Evolutionary conservation across 495 filamentous ascomycete genomes (phyloP).

Genomic region (Talaromyces nanjingensis): DNA sequence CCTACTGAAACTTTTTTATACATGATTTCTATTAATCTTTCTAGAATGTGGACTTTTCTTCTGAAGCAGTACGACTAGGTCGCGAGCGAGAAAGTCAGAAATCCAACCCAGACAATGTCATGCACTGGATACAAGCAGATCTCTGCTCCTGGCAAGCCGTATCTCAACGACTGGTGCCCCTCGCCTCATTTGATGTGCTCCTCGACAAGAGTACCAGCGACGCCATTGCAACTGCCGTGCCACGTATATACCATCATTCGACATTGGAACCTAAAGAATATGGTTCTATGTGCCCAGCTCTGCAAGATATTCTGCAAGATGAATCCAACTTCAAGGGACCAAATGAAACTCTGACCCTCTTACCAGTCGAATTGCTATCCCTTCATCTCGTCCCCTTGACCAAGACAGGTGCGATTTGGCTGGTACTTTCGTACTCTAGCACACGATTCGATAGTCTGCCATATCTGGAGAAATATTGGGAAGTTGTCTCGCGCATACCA

Average conservation of each 20-base stretch:
- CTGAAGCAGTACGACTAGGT: slow-evolving; percentile 35
- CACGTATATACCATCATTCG: slow-evolving; percentile 12
- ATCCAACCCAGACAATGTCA: slow-evolving; percentile 14
- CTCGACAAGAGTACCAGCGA: slow-evolving; percentile 40
- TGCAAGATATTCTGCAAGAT: slow-evolving; percentile 14
- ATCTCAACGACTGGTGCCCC: slow-evolving; percentile 12
- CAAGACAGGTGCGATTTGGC: slow-evolving; percentile 25
- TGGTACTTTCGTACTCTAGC: slow-evolving; percentile 31
- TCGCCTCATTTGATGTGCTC: slow-evolving; percentile 32
- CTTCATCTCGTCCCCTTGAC: slow-evolving; percentile 32
- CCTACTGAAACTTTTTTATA: neutral
- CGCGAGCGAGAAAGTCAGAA: slow-evolving; percentile 18
- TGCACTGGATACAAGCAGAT: slow-evolving; percentile 32
- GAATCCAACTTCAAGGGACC: neutral
- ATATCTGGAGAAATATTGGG: slow-evolving; percentile 24
- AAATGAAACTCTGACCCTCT: slow-evolving; percentile 10
- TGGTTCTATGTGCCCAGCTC: slow-evolving; percentile 17
- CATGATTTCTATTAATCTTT: neutral
- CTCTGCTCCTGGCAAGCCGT: slow-evolving; percentile 31
- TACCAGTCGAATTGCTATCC: slow-evolving; percentile 31
- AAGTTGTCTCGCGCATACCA: slow-evolving; percentile 24
- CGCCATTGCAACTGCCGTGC: slow-evolving; percentile 28
- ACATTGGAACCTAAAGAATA: neutral
- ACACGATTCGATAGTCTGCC: slow-evolving; percentile 27
- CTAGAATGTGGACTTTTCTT: slow-evolving; percentile 39